A percentile compares a stretch with the other conserved stretches of the same genome.
Conservation (phyloP, 2,329 filamentous ascomycete species). For the Fusarium metavorans region DNA sequence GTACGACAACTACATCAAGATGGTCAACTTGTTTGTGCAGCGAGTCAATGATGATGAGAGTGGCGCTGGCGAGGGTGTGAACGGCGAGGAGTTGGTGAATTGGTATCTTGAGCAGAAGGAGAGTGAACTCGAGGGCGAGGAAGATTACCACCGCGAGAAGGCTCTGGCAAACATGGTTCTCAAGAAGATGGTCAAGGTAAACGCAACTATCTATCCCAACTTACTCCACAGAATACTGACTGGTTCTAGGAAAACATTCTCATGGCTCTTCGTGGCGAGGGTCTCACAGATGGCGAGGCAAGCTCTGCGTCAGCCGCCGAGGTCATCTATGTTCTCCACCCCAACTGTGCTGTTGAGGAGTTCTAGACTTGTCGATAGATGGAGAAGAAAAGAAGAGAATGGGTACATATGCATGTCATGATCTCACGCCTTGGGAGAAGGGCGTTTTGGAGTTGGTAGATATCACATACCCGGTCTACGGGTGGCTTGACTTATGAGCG, state of each 20-base stretch:
- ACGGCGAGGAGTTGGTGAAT: conserved; percentile 81
- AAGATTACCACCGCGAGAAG: conserved; percentile 83
- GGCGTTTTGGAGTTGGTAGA: conserved; percentile 39
- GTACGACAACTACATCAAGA: conserved; percentile 93
- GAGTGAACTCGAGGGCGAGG: conserved; percentile 81
- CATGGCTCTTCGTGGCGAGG: conserved; percentile 79
- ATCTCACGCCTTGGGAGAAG: conserved; percentile 28
- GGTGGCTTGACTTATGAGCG: conserved; percentile 23
- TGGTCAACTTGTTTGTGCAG: conserved; percentile 87
- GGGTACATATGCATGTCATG: conserved; percentile 19
- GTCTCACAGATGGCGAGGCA: conserved; percentile 62
- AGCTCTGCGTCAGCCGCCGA: conserved; percentile 52
- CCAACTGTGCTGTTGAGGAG: conserved; percentile 88
- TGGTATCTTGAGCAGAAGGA: conserved; percentile 97
- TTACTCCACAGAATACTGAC: conserved; percentile 47
- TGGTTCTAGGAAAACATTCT: conserved; percentile 82
- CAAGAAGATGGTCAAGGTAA: conserved; percentile 95
- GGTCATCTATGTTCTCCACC: conserved; percentile 89
- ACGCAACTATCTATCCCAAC: conserved; percentile 44
- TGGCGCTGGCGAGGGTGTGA: conserved; percentile 82
- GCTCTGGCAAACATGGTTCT: conserved; percentile 84
- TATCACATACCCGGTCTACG: conserved; percentile 13
- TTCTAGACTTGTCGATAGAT: conserved; percentile 46
- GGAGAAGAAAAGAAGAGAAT: neutral
- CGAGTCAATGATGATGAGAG: conserved; percentile 87